Conservation (phyloP, 2,329 filamentous ascomycete species). For the Chaetomium strumarium region DNA sequence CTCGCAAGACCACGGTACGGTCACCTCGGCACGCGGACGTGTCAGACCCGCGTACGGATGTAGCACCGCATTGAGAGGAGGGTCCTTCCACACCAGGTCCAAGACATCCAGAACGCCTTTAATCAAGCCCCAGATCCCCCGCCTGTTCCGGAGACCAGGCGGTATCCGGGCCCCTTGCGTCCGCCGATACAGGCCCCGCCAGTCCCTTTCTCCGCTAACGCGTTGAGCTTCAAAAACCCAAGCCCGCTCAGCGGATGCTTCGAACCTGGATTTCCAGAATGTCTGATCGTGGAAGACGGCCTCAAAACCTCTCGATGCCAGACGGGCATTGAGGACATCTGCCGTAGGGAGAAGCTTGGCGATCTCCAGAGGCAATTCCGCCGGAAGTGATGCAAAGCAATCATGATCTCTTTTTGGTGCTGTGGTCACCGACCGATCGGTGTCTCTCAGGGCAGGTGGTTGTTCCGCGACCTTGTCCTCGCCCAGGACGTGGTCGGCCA, state of each 20-base stretch:
- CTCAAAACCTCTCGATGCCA: neutral
- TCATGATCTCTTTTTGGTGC: neutral
- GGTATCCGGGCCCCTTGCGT: neutral
- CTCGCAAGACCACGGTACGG: too few relatives aligned
- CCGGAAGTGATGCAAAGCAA: neutral
- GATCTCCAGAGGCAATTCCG: neutral
- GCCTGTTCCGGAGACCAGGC: neutral
- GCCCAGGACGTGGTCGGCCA: too few relatives aligned
- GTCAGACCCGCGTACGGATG: too few relatives aligned
- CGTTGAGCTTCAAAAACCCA: neutral
- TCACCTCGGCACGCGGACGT: too few relatives aligned
- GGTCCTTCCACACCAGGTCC: neutral
- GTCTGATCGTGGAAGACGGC: neutral
- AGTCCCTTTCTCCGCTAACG: neutral
- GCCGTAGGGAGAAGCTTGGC: neutral
- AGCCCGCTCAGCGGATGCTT: neutral
- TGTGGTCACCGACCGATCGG: neutral
- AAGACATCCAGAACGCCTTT: neutral
- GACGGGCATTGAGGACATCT: neutral
- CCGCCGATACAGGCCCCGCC: neutral
- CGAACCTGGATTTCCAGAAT: conserved; percentile 2
- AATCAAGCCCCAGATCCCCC: neutral
- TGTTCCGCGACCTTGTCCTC: too few relatives aligned
- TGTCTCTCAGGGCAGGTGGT: neutral
- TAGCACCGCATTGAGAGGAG: too few relatives aligned